These are phyloP conservation scores for Phellinidium pouzarii DNA, from an alignment of 1,284 basidiomycete species.

Conservation along the genomic window DNA sequence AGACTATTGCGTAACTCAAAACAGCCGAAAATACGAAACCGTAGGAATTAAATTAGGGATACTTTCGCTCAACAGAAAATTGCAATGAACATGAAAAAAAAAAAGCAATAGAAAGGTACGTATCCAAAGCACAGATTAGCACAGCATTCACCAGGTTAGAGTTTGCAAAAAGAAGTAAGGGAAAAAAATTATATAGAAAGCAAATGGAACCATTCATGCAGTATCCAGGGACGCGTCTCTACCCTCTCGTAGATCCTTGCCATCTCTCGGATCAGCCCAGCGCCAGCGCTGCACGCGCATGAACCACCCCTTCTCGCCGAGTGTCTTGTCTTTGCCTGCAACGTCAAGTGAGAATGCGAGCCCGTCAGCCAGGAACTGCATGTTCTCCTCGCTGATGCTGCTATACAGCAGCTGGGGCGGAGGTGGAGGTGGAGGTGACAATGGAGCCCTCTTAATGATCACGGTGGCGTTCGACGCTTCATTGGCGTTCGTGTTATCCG, in stretches of 20 bases:
- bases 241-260: not conserved
- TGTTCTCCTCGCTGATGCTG: not conserved
- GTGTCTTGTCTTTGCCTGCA: not conserved
- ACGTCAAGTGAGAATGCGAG: not conserved
- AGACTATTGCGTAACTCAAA: too few relatives aligned
- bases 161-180: not conserved
- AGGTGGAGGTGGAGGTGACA: not conserved
- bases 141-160: too few relatives aligned
- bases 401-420: slow-evolving; percentile 6
- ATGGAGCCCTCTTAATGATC: not conserved
- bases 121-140: too few relatives aligned
- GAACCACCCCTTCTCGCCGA: not conserved
- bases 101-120: too few relatives aligned
- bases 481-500: not conserved
- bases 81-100: too few relatives aligned
- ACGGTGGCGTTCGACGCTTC: not conserved
- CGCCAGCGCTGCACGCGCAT: slow-evolving; percentile 13
- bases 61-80: too few relatives aligned
- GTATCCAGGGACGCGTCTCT: not conserved
- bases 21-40: too few relatives aligned
- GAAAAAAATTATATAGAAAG: slow-evolving; percentile 33
- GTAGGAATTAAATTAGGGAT: too few relatives aligned
- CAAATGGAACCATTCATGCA: slow-evolving; percentile 26
- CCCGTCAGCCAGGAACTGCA: slow-evolving; percentile 6
- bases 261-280: slow-evolving; percentile 1